A percentile compares a stretch with the other conserved stretches of the same genome.
phyloP scores from a whole-genome alignment of 495 filamentous ascomycete species.

The Emericellopsis terricola region DNA sequence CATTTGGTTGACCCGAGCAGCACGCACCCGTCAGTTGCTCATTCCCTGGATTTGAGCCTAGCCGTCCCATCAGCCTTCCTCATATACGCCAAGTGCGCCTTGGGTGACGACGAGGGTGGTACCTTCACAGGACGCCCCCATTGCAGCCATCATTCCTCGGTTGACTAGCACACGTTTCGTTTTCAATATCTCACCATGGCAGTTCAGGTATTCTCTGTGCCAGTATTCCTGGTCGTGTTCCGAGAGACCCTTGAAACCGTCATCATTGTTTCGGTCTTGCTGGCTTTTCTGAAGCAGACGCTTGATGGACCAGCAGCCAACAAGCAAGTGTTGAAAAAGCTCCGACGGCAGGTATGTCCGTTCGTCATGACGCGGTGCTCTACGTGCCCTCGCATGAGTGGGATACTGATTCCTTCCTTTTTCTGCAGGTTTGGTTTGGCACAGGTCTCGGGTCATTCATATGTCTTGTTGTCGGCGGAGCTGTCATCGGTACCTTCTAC shows the following conservation, averaged over 20 bases:
- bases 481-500: slow-evolving; percentile 70
- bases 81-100: too few species aligned
- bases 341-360: slow-evolving; percentile 46
- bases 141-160: too few species aligned
- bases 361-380: neutral
- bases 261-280: slow-evolving; percentile 66
- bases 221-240: slow-evolving; percentile 75
- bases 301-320: slow-evolving; percentile 41
- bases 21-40: too few species aligned
- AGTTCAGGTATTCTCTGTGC: slow-evolving; percentile 43
- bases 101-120: too few species aligned
- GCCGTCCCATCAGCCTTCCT: too few species aligned
- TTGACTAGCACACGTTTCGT: too few species aligned
- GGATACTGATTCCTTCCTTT: neutral
- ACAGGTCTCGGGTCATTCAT: slow-evolving; percentile 41
- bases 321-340: slow-evolving; percentile 38
- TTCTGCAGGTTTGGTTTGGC: slow-evolving; percentile 50
- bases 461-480: slow-evolving; percentile 49
- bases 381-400: too few species aligned
- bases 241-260: slow-evolving; percentile 67
- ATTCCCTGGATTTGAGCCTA: too few species aligned
- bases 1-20: too few species aligned
- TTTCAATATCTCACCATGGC: slow-evolving; percentile 22
- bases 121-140: too few species aligned
- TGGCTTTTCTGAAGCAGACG: slow-evolving; percentile 68